Evolutionary conservation across 1,139 yeast genomes (phyloP), one percentile per base, ranked within the genome.

Genomic region (Sugiyamaella neomexicana): DNA sequence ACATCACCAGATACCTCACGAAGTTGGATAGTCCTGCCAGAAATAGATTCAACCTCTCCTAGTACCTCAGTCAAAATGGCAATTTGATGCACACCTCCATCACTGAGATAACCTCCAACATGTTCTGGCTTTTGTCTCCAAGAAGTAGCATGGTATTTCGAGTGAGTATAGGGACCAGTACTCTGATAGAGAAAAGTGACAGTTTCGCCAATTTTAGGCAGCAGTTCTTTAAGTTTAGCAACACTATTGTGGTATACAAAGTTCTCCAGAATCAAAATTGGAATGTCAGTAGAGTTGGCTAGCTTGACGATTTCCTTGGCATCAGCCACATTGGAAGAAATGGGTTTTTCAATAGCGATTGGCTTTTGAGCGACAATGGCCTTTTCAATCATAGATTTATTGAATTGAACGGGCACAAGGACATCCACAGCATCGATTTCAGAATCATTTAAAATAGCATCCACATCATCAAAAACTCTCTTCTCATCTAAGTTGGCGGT

Each of bases 51-150:
- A 20, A 89, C 85, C 36, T 78, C 76, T 49, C 97, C 97, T 57
- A 90, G 76, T n/a, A 89, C 82, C 59, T 82, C 89, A 8, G 96
- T 89, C 63, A 90, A 79, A 45, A 89, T 74, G 2, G 96, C 96
- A 70, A 90, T 75, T 72, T 90, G 97, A 72, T 90, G 98, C 12
- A 90, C 98, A 68, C 97, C 97, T 64, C 97, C 97, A 67, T 90
- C 98, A 61, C 93, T 84, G 63, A 90, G 76, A 71, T 78, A 89
- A 0, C 97, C 97, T 55, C 97, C 97, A 60, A 89, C 80, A 67
- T 90, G 97, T 69, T 89, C 85, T 37, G 97, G 97, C 56, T 83
- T 78, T 68, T 79, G 80, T 77, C 98, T 84, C 98, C 98, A 90
- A 32, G 62, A 45, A 7, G 86, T 65, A 38, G 76, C 72, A 60